These are phyloP conservation scores for Saccharomyces hybrid DNA, from an alignment of 1,139 yeast genomes.

Conservation along the genomic window DNA sequence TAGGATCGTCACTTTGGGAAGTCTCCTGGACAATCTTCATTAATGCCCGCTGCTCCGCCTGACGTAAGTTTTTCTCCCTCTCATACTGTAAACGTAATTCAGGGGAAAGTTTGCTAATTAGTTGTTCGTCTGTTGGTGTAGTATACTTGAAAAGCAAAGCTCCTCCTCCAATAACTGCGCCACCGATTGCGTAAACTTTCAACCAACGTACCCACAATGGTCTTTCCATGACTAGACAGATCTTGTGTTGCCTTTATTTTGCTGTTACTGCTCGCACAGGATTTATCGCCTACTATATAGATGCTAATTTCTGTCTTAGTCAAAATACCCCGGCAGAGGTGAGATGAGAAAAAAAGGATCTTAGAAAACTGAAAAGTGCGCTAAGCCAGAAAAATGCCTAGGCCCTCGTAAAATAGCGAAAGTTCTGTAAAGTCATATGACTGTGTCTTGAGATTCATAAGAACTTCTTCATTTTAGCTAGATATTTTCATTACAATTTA, in stretches of 20 bases:
- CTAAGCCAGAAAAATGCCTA: no score
- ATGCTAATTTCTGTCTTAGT: not conserved
- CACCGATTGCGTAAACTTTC: slow-evolving; percentile 52
- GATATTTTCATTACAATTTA: no score
- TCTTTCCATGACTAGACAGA: slow-evolving; percentile 29
- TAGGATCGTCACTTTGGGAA: slow-evolving; percentile 59
- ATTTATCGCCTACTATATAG: not conserved
- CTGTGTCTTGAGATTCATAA: no score
- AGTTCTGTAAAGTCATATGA: no score
- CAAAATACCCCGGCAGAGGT: not conserved
- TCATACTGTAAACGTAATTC: slow-evolving; percentile 75
- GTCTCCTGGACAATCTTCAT: slow-evolving; percentile 60
- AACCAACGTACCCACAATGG: slow-evolving; percentile 55
- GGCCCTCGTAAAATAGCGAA: no score
- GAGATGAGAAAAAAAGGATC: not conserved
- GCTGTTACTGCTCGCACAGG: not conserved
- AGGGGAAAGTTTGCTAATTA: slow-evolving; percentile 69
- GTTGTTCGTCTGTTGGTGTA: slow-evolving; percentile 77
- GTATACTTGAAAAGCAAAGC: slow-evolving; percentile 58
- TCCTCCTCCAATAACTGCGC: slow-evolving; percentile 60
- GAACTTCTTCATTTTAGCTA: no score
- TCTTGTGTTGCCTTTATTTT: not conserved
- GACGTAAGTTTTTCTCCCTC: slow-evolving; percentile 52
- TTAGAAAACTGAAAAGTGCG: no score
- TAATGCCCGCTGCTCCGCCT: slow-evolving; percentile 56